Base-by-base conservation (phyloP, 306 rosid genomes). In the Rosa rugosa region DNA sequence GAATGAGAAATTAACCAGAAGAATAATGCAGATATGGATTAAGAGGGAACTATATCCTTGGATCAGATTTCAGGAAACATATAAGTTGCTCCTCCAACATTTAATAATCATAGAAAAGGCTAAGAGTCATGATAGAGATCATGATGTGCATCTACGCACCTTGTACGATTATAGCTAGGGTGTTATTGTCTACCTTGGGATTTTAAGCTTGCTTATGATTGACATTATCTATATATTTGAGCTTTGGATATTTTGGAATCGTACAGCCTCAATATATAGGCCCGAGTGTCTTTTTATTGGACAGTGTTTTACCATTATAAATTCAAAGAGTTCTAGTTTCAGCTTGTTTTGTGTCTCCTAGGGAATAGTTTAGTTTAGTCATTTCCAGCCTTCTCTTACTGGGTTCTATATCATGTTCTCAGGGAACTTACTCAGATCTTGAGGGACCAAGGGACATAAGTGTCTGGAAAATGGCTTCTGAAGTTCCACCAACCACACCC, bases 391-490 rank as follows among this genome's bases (percentile, higher is more conserved):
- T 53, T 72, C 45, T 23, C 12, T 56, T 25, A 56, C 62, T 23
- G 57, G 31, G 6, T n/a, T 34, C 47, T 71, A n/a, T 47, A 50
- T 66, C 60, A 71, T 47, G 57, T 53, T 53, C 56, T 69, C 36
- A 60, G 38, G n/a, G 77, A 76, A 81, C 91, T 83, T 88, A 94
- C 98, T 94, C 94, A 7, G 96, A 82, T 94, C 98, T 91, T 75
- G 98, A 75, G 64, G 94, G 88, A 78, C 92, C 97, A 86, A 94
- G 92, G 81, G 94, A 86, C 91, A 94, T 91, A 50, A 94, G 94
- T 65, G 98, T 86, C 68, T 84, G 83, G 73, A 94, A 91, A 74
- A 94, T 84, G 63, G 86, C 91, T 81, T 91, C 98, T n/a, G 98
- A 91, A 81, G 90, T 83, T 85, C 92, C 97, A 85, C 83, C 89